Base-by-base conservation (phyloP, 1,284 basidiomycete genomes). In the Gomphus sp. region DNA sequence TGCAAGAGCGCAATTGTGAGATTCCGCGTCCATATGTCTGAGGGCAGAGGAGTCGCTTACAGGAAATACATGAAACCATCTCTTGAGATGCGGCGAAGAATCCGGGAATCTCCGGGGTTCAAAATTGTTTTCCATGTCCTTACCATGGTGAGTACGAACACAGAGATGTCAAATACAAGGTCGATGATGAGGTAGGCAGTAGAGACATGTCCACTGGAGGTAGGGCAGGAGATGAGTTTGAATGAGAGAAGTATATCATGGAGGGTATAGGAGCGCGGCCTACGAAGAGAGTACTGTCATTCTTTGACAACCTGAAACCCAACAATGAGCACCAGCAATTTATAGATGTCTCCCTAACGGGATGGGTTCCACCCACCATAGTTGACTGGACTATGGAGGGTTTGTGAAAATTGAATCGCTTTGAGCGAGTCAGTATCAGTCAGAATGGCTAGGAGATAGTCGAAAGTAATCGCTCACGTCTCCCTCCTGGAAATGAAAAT, bases 81-180 rank as follows among this genome's bases (percentile, higher is more conserved):
- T 31, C 28, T 31, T 31, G 28, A 31, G 28, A 5, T 31, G 28
- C 4, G 28, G 28, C 28, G 28, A 31, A 31, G 28, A 31, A 5
- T 31, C 28, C 28, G 4, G 28, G 28, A 3, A 31, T 31, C 28
- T 31, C 28, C 28, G 28, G 28, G 28, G 28, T 31, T 31, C 28
- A 31, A 31, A 31, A 31, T 3, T 31, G 28, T 31, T 31, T 31
- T 31, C 28, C 28, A 31, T 4, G 28, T 31, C 28, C 5, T 31
- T 31, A 5, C 28, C 28, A 31, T 31, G 4, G 48, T 58, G 47
- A 58, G 49, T 6, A 25, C 34, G 47, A 58, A 58, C 5, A 58
- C 56, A 10, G 56, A 58, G 6, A 58, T 5, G 36, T 58, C 56
- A 14, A 58, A 58, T 33, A 41, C 10, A 3, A 58, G 25, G 22